Percentiles rank a stretch among this genome's conserved stretches.
Conservation (phyloP, 306 rosid species). For the Prosopis cineraria region DNA sequence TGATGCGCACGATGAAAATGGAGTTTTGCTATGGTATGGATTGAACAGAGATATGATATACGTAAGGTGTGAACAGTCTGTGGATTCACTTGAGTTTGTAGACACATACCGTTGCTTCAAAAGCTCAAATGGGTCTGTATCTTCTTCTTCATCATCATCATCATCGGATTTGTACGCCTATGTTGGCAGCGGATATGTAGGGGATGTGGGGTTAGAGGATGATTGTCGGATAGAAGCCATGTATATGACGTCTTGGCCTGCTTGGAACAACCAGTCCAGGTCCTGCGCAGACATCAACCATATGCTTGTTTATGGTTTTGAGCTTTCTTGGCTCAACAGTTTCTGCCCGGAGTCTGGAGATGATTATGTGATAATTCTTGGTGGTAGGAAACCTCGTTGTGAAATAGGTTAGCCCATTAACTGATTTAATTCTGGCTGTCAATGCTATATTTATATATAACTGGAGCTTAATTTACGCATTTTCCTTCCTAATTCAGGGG, state of each 20-base stretch:
- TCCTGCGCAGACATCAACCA: not conserved
- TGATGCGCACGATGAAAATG: not conserved
- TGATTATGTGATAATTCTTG: not conserved
- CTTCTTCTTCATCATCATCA: not conserved
- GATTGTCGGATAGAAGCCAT: not conserved
- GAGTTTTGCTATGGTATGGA: not conserved
- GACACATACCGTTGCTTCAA: not conserved
- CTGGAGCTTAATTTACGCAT: not conserved
- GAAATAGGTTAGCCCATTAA: not conserved
- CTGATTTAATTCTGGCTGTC: not conserved
- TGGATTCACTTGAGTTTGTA: not conserved
- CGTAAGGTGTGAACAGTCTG: not conserved
- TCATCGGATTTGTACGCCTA: not conserved
- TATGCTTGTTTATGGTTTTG: conserved; percentile 6
- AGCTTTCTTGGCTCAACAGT: not conserved
- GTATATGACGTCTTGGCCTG: not conserved
- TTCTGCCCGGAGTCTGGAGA: not conserved
- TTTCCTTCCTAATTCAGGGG: not conserved
- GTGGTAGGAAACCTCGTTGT: no score
- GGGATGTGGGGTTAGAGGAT: not conserved
- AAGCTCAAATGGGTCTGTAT: not conserved
- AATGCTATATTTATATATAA: no score
- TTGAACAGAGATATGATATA: not conserved
- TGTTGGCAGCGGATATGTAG: not conserved
- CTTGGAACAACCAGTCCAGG: not conserved